A percentile compares a stretch with the other conserved stretches of the same genome.
Evolutionary conservation across 257 asterid genomes (phyloP).

Genomic region (Capsicum rhomboideum): DNA sequence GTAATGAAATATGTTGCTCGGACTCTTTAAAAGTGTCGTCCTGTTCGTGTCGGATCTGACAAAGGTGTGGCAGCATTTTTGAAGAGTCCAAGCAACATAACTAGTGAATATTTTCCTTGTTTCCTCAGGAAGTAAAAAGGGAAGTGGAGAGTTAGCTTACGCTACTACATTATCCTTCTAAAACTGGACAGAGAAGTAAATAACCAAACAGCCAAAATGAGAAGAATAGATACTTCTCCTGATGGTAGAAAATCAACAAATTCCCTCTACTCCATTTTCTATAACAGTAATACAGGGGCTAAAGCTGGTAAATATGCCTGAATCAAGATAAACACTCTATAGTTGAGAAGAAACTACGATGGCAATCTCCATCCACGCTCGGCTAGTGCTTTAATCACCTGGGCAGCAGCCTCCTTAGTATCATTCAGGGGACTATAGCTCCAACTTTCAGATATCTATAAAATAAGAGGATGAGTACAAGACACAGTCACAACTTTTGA

Average conservation of each 20-base stretch:
- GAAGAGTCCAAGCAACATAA: not conserved
- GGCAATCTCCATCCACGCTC: conserved; percentile 57
- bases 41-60: not conserved
- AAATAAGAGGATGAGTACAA: not conserved
- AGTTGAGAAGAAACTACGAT: conserved; percentile 8
- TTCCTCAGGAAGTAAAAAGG: not conserved
- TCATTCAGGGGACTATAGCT: conserved; percentile 58
- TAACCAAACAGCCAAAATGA: not conserved
- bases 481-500: not conserved
- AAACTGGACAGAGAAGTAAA: not conserved
- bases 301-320: not conserved
- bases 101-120: not conserved
- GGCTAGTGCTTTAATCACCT: conserved; percentile 45
- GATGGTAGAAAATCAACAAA: not conserved
- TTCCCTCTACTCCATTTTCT: not conserved
- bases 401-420: conserved; percentile 56
- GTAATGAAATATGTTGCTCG: not conserved
- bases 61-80: too few species aligned
- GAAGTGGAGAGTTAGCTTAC: not conserved
- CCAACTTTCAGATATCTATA: conserved; percentile 64
- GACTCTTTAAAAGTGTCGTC: not conserved
- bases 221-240: not conserved
- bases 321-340: not conserved
- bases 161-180: not conserved
- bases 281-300: not conserved